A percentile compares a stretch with the other conserved stretches of the same genome.
phyloP scores from a whole-genome alignment of 345 rosid species.

The Gynandropsis gynandra region DNA sequence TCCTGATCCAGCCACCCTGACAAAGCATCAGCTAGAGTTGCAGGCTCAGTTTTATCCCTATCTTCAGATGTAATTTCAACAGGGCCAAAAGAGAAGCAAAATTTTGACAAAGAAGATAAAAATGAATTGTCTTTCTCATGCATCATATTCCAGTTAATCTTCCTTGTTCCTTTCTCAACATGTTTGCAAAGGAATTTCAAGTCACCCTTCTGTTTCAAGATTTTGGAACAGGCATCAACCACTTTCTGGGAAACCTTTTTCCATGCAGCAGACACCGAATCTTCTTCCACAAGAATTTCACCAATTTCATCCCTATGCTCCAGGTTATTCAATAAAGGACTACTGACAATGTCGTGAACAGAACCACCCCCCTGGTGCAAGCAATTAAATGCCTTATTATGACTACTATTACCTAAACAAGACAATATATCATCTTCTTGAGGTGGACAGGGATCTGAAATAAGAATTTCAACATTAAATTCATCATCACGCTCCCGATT shows the following conservation, averaged over 20 bases:
- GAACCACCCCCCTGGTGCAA: conserved; percentile 30
- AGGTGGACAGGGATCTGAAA: conserved; percentile 62
- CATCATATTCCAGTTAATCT: conserved; percentile 31
- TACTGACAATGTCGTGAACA: conserved; percentile 24
- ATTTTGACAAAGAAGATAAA: conserved; percentile 45
- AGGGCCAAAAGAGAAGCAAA: conserved; percentile 45
- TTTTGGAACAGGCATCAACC: conserved; percentile 45
- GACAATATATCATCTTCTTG: conserved; percentile 47
- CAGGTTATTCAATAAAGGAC: conserved; percentile 18
- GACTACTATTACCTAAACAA: conserved; percentile 39
- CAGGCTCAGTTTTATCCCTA: conserved; percentile 38
- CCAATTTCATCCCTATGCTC: conserved; percentile 51
- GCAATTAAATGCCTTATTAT: conserved; percentile 22
- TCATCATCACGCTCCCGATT: conserved; percentile 39
- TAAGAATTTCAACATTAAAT: conserved; percentile 46
- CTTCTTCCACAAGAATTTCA: conserved; percentile 66
- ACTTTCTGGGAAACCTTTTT: conserved; percentile 52
- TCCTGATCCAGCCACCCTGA: conserved; percentile 72
- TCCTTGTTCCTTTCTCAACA: conserved; percentile 33
- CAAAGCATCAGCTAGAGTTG: conserved; percentile 35
- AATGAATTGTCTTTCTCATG: conserved; percentile 31
- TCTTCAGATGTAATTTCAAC: conserved; percentile 26
- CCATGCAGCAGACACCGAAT: conserved; percentile 76
- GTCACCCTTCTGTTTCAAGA: conserved; percentile 34
- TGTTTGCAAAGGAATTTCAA: conserved; percentile 64